Percentiles rank a stretch among this genome's conserved stretches.
Conservation (phyloP, 208 protist species). For the Crithidia expoeki region DNA sequence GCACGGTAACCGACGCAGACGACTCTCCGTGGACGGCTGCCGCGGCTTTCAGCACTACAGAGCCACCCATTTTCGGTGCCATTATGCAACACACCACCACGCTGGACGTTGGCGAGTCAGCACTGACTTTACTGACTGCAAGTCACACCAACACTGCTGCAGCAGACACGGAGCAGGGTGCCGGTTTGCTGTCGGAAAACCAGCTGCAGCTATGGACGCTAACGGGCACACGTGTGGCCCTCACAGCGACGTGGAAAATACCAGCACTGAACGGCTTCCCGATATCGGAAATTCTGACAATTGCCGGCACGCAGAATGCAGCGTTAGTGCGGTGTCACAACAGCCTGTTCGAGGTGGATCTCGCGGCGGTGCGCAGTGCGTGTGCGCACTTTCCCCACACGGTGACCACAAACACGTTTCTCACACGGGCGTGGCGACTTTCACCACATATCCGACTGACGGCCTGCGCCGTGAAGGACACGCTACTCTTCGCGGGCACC, state of each 20-base stretch:
- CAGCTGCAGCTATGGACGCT: conserved; percentile 45
- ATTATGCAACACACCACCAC: not conserved
- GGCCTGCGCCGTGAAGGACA: conserved; percentile 49
- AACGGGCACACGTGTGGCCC: conserved; percentile 38
- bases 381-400: conserved; percentile 17
- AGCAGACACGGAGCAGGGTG: conserved; percentile 4
- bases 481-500: conserved; percentile 58
- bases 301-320: conserved; percentile 48
- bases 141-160: conserved; percentile 23
- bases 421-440: conserved; percentile 65
- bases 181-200: not conserved
- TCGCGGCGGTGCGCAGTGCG: conserved; percentile 26
- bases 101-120: not conserved
- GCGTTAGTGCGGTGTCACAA: conserved; percentile 48
- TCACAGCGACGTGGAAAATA: conserved; percentile 44
- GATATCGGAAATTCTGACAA: conserved; percentile 40
- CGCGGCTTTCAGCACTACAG: conserved; percentile 25
- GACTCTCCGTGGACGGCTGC: conserved; percentile 37
- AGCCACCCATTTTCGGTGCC: conserved; percentile 11
- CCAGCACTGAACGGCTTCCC: conserved; percentile 48
- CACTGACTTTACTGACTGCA: conserved; percentile 27
- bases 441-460: conserved; percentile 62
- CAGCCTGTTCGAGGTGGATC: conserved; percentile 49
- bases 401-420: conserved; percentile 31
- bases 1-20: conserved; percentile 34